phyloP scores from a whole-genome alignment of 2,329 filamentous ascomycete species.

The Cadophora sp. region DNA sequence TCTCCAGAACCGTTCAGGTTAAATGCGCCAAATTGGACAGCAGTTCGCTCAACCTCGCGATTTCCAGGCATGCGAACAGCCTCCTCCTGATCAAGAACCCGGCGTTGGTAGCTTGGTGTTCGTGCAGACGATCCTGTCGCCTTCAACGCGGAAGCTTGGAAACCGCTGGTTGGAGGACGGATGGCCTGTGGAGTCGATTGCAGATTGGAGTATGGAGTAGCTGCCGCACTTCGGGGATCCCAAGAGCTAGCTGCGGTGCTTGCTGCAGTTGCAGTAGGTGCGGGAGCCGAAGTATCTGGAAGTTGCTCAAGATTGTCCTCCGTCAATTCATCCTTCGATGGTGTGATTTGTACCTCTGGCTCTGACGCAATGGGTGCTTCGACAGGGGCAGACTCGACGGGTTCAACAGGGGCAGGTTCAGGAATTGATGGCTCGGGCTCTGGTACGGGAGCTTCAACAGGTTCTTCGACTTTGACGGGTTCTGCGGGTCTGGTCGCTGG shows the following conservation, averaged over 20 bases:
- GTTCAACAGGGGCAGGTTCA: constrained; percentile 50
- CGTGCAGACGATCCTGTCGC: constrained; percentile 69
- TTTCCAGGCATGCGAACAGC: constrained; percentile 98
- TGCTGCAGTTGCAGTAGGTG: constrained; percentile 80
- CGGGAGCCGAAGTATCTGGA: constrained; percentile 78
- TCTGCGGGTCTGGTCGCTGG: constrained; percentile 39
- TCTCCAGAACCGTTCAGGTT: constrained; percentile 79
- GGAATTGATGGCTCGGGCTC: constrained; percentile 45
- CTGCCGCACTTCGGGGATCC: constrained; percentile 69
- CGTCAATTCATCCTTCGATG: constrained; percentile 83
- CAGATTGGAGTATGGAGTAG: constrained; percentile 69
- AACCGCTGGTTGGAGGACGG: constrained; percentile 70
- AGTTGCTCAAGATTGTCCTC: constrained; percentile 92
- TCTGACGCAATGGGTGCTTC: constrained; percentile 38
- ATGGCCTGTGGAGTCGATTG: constrained; percentile 60
- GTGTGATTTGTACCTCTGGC: constrained; percentile 62
- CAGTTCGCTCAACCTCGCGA: constrained; percentile 89
- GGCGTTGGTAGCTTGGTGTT: constrained; percentile 81
- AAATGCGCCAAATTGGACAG: constrained; percentile 96
- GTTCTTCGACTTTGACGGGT: constrained; percentile 51
- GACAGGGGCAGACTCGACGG: constrained; percentile 40
- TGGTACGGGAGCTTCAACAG: constrained; percentile 53
- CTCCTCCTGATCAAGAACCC: constrained; percentile 93
- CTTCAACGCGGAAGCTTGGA: constrained; percentile 82
- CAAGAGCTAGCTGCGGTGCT: constrained; percentile 90